Evolutionary conservation across 139 green algal species (phyloP), one percentile per base, ranked within the genome.

Genomic region (Micractinium sp.): DNA sequence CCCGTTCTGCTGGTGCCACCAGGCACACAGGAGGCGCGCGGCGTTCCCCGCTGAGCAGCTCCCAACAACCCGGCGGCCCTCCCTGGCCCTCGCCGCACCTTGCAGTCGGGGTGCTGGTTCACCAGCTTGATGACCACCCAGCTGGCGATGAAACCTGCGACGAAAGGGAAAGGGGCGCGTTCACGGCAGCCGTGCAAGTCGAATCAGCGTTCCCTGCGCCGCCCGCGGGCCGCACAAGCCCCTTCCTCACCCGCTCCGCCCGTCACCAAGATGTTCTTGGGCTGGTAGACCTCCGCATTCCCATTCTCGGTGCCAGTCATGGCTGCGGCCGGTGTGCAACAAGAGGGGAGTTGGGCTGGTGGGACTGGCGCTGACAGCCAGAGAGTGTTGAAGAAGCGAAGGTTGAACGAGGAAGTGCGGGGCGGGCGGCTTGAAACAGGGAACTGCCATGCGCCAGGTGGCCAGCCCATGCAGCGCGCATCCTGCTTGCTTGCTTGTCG

Each of bases 61-160:
- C 56, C 35, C 66, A 90, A 69, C 76, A 80, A 85, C 85, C 74
- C 47, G 9, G 29, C 38, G 29, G 38, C 39, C 36, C 77, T 74
- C 39, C 36, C 77, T 74, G 38, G 35, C 76, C 19, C 20, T 16
- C 27, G n/a, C n/a, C 35, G 71, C 74, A 98, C 94, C 93, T 99
- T 99, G 93, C 97, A 98, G 0, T 98, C 33, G 0, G 98, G 97
- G 86, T 99, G 98, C 33, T 88, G 77, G 22, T 93, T 93, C 18
- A 93, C 91, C 7, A 99, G 89, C 3, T 92, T 90, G 22, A 95
- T 94, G 14, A 92, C 95, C 5, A 99, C 97, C 92, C 98, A 97
- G 23, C 92, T 97, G 0, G 93, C 97, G 85, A 99, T 99, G 90
- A 99, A 99, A 2, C 97, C 97, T 19, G 83, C 67, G 27, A 15